Base-by-base conservation (phyloP, 1,139 yeast species). In the Geotrichum australiense region DNA sequence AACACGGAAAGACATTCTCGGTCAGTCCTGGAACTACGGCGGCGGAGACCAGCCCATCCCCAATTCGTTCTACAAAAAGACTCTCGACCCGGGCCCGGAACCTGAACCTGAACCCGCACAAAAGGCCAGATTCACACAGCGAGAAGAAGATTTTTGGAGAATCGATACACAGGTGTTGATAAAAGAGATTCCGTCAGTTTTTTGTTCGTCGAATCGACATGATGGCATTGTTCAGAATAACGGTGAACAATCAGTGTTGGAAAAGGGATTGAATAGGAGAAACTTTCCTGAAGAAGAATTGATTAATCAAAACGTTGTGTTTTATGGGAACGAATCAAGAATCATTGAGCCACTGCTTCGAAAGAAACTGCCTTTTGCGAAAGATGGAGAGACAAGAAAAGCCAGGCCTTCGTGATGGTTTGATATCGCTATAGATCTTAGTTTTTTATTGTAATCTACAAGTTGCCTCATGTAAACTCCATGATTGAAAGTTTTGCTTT, bases 11-110 rank as follows among this genome's bases (percentile, higher is more conserved):
- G 31, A 41, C 10, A 46, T 52, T 3, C 39, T 52, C 21, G 42
- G 48, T 20, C 41, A 42, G 28, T 50, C 51, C 4, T 52, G 56
- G 56, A 29, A 22, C 27, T 30, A 29, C 15, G 29, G 15, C 22
- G 29, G 31, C 7, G 12, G 16, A 6, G 12, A 16, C 31, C 27
- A 32, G 27, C 10, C 12, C 22, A 10, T 14, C 20, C 14, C 26
- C 18, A 10, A 12, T 21, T 11, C 23, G 11, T 16, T 12, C 27
- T 22, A 22, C 16, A 32, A n/a, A 26, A n/a, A n/a, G n/a, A n/a
- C n/a, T n/a, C n/a, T n/a, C n/a, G n/a, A n/a, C n/a, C n/a, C n/a
- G n/a, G n/a, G n/a, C n/a, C n/a, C n/a, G n/a, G n/a, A n/a, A n/a
- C n/a, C n/a, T n/a, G n/a, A n/a, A n/a, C n/a, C n/a, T n/a, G n/a